These are phyloP conservation scores for Penicillium mononematosum DNA, from an alignment of 495 filamentous ascomycete genomes.

Conservation along the genomic window DNA sequence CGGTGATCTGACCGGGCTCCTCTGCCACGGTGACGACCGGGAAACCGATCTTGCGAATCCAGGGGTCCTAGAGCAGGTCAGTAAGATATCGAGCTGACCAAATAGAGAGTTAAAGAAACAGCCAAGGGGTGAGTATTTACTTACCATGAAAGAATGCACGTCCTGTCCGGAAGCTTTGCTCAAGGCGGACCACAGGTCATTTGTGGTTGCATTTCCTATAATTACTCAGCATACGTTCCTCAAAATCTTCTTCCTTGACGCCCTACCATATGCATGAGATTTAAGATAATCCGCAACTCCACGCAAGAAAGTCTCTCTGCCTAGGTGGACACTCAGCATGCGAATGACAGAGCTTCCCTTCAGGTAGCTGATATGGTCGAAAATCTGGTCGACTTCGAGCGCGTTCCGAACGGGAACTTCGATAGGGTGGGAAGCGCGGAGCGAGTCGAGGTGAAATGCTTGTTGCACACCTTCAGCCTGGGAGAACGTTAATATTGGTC, in stretches of 20 bases:
- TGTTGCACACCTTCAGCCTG: conserved; percentile 85
- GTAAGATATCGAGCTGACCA: conserved; percentile 10
- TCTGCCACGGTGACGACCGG: conserved; percentile 85
- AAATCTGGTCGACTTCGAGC: conserved; percentile 93
- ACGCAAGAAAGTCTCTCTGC: conserved; percentile 78
- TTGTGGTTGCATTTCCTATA: conserved; percentile 83
- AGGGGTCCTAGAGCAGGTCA: conserved; percentile 58
- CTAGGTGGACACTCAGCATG: conserved; percentile 87
- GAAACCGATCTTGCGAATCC: conserved; percentile 94
- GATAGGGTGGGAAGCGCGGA: conserved; percentile 90
- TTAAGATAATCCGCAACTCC: conserved; percentile 89
- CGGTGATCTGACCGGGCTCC: conserved; percentile 71
- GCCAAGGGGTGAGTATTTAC: background rate
- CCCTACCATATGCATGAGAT: conserved; percentile 69
- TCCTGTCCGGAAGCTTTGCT: conserved; percentile 86
- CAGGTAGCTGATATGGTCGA: conserved; percentile 91
- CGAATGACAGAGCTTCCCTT: conserved; percentile 95
- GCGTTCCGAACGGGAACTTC: conserved; percentile 89
- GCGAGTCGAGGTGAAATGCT: conserved; percentile 83
- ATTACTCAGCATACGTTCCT: background rate
- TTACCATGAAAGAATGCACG: conserved; percentile 79
- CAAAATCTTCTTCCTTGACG: background rate
- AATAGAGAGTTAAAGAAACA: background rate
- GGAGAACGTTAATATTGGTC: conserved; percentile 37
- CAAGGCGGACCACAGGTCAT: conserved; percentile 89